Evolutionary conservation across 2,329 filamentous ascomycete species (phyloP), one percentile per base, ranked within the genome.

Genomic region (Niveomyces coronatus): DNA sequence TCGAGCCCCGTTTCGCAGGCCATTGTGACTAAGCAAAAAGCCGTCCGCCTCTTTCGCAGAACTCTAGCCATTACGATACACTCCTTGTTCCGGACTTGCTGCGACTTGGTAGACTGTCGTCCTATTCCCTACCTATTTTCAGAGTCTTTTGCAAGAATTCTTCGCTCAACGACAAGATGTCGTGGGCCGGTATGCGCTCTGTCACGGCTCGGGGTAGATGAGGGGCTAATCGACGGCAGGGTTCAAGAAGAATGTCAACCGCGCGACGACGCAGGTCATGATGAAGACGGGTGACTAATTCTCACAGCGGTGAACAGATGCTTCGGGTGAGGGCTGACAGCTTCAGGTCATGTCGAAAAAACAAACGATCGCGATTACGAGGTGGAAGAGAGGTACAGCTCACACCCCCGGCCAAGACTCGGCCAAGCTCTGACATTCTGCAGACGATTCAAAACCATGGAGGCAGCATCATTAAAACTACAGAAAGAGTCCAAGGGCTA

Each of bases 401-500:
- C 3, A 18, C 19, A 8, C n/a, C 24, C 9, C 5, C 4, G 45
- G 47, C 36, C 43, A 33, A 30, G 11, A 16, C 15, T 24, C 24
- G 13, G 35, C 17, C 55, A 53, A 48, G 54, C 46, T 13, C 26
- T 16, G 9, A n/a, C n/a, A n/a, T n/a, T 6, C 13, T 47, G 46
- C 53, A 89, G 89, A 59, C 87, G 91, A 48, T 98, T 94, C 68
- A 82, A 86, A 50, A 95, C 89, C 4, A 95, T 98, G 86, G 91
- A 98, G 62, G 80, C 88, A 5, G 91, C 93, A 13, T 86, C 89
- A 20, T 78, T 85, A 53, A 81, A 89, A 50, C 67, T 98, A 53
- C 91, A 96, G 57, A 96, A 95, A 61, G 91, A 98, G 66, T 88
- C 93, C 35, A 96, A 95, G 63, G 93, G 93, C 39, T 98, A 98